These are phyloP conservation scores for Talaromyces liani DNA, from an alignment of 495 filamentous ascomycete genomes.

Conservation along the genomic window DNA sequence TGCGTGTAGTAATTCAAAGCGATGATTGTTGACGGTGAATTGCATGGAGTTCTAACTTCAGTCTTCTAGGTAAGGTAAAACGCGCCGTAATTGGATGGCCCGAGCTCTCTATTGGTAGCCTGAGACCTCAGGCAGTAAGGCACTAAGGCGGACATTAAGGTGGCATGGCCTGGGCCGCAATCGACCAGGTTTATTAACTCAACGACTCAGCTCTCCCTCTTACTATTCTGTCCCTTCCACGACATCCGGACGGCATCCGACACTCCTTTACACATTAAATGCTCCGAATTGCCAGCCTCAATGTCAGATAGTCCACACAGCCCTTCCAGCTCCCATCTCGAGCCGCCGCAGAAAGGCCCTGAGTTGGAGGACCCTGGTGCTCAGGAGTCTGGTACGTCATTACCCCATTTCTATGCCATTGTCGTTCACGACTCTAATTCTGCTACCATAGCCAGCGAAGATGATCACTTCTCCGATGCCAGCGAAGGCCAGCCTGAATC, in stretches of 20 bases:
- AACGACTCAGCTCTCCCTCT: conserved; percentile 9
- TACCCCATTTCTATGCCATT: not conserved
- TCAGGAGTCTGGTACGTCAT: conserved; percentile 64
- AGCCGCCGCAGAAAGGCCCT: conserved; percentile 59
- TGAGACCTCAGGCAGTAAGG: not conserved
- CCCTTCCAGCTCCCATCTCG: conserved; percentile 38
- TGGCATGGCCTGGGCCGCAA: conserved; percentile 2
- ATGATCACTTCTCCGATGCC: conserved; percentile 90
- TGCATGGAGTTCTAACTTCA: not conserved
- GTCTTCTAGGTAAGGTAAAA: not conserved
- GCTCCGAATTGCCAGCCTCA: conserved; percentile 3
- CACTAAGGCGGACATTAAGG: not conserved
- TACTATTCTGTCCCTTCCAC: conserved; percentile 10
- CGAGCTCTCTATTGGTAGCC: not conserved
- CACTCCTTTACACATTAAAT: not conserved
- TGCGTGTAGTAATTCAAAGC: not conserved
- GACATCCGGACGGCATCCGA: conserved; percentile 9
- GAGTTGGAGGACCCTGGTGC: conserved; percentile 70
- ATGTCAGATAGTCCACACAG: conserved; percentile 37
- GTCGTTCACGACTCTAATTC: conserved; percentile 1
- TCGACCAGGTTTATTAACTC: not conserved
- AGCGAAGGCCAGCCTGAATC: conserved; percentile 52
- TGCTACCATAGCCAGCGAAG: conserved; percentile 50
- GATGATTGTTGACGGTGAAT: not conserved
- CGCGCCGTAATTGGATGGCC: not conserved